These are phyloP conservation scores for Haplosporangium sp. DNA, from an alignment of 371 early-diverging fungal species.

Conservation along the genomic window DNA sequence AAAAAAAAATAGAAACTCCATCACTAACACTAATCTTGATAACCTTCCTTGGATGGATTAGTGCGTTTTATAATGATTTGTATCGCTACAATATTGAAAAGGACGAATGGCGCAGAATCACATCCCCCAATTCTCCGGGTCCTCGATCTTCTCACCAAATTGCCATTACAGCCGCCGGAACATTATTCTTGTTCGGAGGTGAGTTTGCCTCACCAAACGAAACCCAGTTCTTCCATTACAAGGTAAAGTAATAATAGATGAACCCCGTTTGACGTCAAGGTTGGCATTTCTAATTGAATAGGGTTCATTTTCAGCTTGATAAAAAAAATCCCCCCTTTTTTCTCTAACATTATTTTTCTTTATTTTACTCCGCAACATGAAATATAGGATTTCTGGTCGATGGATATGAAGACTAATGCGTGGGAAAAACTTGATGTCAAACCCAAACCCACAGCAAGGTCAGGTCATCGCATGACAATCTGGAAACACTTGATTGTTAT, in stretches of 20 bases:
- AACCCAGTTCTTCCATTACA: slow-evolving; percentile 72
- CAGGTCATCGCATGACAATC: slow-evolving; percentile 60
- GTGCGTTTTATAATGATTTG: slow-evolving; percentile 59
- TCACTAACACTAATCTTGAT: background rate
- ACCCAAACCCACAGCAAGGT: slow-evolving; percentile 56
- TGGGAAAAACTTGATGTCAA: slow-evolving; percentile 74
- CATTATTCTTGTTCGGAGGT: slow-evolving; percentile 68
- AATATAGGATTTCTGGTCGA: slow-evolving; percentile 69
- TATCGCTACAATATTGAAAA: slow-evolving; percentile 68
- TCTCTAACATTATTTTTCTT: background rate
- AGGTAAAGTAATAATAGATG: slow-evolving; percentile 23
- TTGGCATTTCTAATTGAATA: background rate
- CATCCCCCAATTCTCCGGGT: slow-evolving; percentile 69
- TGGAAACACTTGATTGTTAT: slow-evolving; percentile 73
- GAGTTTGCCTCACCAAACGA: slow-evolving; percentile 71
- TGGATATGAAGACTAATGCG: slow-evolving; percentile 67
- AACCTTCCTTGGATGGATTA: slow-evolving; percentile 1
- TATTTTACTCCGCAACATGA: background rate
- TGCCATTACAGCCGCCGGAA: slow-evolving; percentile 64
- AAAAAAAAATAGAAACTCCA: too few relatives aligned
- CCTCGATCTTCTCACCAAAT: slow-evolving; percentile 73
- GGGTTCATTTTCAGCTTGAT: background rate
- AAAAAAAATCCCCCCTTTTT: too few relatives aligned
- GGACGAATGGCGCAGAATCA: slow-evolving; percentile 67
- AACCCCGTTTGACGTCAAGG: background rate